phyloP scores from a whole-genome alignment of 257 asterid genomes.

The Fraxinus americana region DNA sequence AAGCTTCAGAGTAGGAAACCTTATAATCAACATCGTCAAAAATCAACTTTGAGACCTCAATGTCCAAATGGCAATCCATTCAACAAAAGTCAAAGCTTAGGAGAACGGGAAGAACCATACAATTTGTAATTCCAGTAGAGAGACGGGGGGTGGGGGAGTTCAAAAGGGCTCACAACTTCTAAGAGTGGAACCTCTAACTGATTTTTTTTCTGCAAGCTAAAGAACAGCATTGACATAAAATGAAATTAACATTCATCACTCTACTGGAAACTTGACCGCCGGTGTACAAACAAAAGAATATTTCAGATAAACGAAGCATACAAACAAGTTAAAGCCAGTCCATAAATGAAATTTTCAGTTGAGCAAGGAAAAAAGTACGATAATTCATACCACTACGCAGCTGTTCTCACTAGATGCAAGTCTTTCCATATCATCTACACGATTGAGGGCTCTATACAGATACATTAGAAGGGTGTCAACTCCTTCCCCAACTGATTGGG shows the following conservation, averaged over 20 bases:
- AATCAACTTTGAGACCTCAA: neutral
- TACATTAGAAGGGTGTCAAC: conserved; percentile 95
- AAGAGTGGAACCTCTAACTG: neutral
- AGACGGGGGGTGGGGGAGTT: neutral
- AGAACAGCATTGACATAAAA: conserved; percentile 23
- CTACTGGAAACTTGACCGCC: conserved; percentile 11
- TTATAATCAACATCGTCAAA: neutral
- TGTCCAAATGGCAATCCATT: neutral
- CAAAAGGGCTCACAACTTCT: neutral
- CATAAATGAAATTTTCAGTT: conserved; percentile 1
- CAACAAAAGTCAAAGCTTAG: neutral
- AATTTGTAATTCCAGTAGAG: neutral
- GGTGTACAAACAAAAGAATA: neutral
- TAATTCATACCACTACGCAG: conserved; percentile 84
- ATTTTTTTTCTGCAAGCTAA: neutral
- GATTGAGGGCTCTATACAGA: conserved; percentile 80
- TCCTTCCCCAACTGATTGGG: conserved; percentile 75
- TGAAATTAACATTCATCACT: conserved; percentile 16
- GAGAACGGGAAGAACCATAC: neutral
- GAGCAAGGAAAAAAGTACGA: conserved; percentile 15
- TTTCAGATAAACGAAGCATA: neutral
- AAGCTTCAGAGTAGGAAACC: conserved; percentile 8
- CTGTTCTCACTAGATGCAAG: conserved; percentile 86
- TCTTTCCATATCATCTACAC: conserved; percentile 80
- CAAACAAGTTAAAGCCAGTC: conserved; percentile 3